phyloP scores from a whole-genome alignment of 2,329 filamentous ascomycete species.

The Sclerotinia spermophila region DNA sequence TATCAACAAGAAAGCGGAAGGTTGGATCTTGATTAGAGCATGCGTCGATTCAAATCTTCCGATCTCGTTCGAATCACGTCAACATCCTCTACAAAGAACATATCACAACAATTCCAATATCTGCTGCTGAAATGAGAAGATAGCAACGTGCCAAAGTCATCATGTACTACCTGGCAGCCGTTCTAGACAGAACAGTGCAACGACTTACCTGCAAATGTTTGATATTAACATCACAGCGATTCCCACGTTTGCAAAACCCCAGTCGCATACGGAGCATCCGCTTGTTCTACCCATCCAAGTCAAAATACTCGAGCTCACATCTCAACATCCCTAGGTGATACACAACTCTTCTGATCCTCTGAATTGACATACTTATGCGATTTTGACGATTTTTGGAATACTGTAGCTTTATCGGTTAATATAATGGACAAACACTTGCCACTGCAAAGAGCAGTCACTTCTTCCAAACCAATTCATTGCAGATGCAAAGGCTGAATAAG shows the following conservation, averaged over 20 bases:
- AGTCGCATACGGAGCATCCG: not conserved
- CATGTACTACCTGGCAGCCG: not conserved
- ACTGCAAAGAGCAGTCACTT: not conserved
- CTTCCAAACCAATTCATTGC: not conserved
- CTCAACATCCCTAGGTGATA: not conserved
- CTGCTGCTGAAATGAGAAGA: not conserved
- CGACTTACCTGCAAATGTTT: not conserved
- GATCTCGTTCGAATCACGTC: not conserved
- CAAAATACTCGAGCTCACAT: not conserved
- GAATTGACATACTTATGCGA: not conserved
- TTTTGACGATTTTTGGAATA: not conserved
- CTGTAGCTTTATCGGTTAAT: not conserved
- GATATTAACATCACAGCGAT: not conserved
- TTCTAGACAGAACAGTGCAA: not conserved
- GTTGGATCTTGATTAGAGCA: not conserved
- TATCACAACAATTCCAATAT: not conserved
- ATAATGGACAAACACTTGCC: not conserved
- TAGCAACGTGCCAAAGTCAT: not conserved
- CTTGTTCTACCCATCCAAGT: not conserved
- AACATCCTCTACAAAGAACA: not conserved
- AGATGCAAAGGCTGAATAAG: not conserved
- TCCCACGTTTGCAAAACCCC: not conserved
- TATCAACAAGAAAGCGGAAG: not conserved
- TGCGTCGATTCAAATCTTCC: not conserved
- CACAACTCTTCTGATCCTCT: not conserved